Evolutionary conservation across 2,329 filamentous ascomycete genomes (phyloP).

Genomic region (Ophidiomyces ophidiicola): DNA sequence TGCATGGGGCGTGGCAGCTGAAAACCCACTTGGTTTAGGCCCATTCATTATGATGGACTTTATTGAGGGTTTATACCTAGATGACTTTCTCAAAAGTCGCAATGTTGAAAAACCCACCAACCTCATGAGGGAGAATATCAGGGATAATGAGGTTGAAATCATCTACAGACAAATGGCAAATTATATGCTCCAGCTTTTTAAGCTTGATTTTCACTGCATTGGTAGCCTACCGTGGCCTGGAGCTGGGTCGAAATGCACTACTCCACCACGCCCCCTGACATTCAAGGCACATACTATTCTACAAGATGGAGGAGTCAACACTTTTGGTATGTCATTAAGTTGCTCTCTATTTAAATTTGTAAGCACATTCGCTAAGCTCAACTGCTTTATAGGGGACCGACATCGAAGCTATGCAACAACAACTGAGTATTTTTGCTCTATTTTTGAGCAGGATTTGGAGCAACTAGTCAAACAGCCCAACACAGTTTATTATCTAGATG

Average conservation of each 20-base stretch:
- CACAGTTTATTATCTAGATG: slow-evolving; percentile 21
- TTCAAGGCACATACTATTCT: slow-evolving; percentile 26
- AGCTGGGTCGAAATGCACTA: no score
- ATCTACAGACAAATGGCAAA: slow-evolving; percentile 22
- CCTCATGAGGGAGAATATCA: slow-evolving; percentile 29
- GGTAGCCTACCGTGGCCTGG: slow-evolving; percentile 20
- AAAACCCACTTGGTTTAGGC: slow-evolving; percentile 21
- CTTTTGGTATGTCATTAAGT: slow-evolving; percentile 18
- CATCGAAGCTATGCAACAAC: slow-evolving; percentile 22
- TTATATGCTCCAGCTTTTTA: slow-evolving; percentile 22
- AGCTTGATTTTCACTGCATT: slow-evolving; percentile 23
- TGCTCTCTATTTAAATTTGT: slow-evolving; percentile 10
- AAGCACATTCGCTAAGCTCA: slow-evolving; percentile 14
- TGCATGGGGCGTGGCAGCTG: slow-evolving; percentile 21
- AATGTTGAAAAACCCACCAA: slow-evolving; percentile 30
- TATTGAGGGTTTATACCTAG: slow-evolving; percentile 20
- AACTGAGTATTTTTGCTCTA: slow-evolving; percentile 26
- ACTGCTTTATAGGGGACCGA: slow-evolving; percentile 19
- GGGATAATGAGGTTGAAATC: slow-evolving; percentile 19
- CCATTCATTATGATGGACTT: slow-evolving; percentile 26
- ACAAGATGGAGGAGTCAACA: slow-evolving; percentile 24
- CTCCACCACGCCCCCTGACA: slow-evolving; percentile 22
- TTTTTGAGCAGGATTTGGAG: slow-evolving; percentile 24
- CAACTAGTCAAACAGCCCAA: slow-evolving; percentile 28
- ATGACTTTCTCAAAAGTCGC: slow-evolving; percentile 22